These are phyloP conservation scores for Populus euphratica DNA, from an alignment of 345 rosid species.

Conservation along the genomic window DNA sequence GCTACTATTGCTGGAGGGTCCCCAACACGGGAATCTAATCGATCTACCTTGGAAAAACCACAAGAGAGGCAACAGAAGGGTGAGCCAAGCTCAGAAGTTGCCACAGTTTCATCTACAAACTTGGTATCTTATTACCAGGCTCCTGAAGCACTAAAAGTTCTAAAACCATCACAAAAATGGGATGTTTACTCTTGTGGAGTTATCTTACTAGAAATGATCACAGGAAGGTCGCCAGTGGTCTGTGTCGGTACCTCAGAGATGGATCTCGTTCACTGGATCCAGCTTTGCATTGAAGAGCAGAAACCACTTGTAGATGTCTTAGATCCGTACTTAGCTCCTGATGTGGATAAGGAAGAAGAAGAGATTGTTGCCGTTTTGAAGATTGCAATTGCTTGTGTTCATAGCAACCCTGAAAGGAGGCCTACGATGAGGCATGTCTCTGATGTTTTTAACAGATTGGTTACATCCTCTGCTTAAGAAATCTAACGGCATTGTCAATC, in stretches of 20 bases:
- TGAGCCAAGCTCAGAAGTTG: constrained; percentile 49
- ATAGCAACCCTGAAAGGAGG: constrained; percentile 70
- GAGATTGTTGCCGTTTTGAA: constrained; percentile 77
- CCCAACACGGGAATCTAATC: constrained; percentile 61
- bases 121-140: constrained; percentile 75
- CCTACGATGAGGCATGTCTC: constrained; percentile 77
- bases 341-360: constrained; percentile 78
- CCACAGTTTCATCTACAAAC: constrained; percentile 43
- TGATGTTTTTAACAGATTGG: constrained; percentile 58
- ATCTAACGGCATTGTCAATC: neutral
- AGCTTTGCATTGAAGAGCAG: constrained; percentile 83
- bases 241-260: constrained; percentile 58
- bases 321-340: constrained; percentile 70
- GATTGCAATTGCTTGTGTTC: constrained; percentile 81
- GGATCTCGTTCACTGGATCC: constrained; percentile 80
- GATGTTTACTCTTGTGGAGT: constrained; percentile 90
- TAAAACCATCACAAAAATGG: constrained; percentile 97
- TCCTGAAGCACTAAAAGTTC: constrained; percentile 74
- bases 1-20: constrained; percentile 92
- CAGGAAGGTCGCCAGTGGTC: constrained; percentile 56
- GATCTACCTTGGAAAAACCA: constrained; percentile 42
- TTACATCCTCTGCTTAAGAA: constrained; percentile 37
- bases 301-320: constrained; percentile 74
- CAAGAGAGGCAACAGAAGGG: constrained; percentile 64
- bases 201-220: constrained; percentile 75